Evolutionary conservation across 352 stramenopile genomes (phyloP).

Genomic region (Pythium grandisporangium): DNA sequence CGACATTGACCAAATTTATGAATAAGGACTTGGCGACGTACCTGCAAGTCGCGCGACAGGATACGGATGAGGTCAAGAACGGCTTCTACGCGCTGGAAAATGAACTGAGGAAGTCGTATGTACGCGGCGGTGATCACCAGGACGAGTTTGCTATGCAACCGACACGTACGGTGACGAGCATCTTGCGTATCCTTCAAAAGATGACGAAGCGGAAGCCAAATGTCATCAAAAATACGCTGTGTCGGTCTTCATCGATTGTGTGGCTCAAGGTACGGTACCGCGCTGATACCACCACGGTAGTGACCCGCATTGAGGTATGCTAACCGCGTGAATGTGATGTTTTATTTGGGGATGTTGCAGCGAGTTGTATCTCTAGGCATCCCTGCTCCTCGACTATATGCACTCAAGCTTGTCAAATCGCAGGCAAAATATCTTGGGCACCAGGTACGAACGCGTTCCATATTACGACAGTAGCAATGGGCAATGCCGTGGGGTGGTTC

Average conservation of each 20-base stretch:
- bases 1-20: constrained; percentile 79
- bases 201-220: constrained; percentile 81
- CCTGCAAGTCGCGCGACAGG: constrained; percentile 56
- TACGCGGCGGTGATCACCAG: constrained; percentile 57
- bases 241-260: constrained; percentile 63
- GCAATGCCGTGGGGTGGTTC: no score
- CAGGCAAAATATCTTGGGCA: constrained; percentile 78
- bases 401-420: constrained; percentile 78
- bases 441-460: constrained; percentile 24
- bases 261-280: constrained; percentile 51
- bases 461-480: background rate
- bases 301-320: no score
- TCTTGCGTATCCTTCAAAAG: constrained; percentile 72
- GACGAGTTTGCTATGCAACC: constrained; percentile 60
- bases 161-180: constrained; percentile 66
- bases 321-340: background rate
- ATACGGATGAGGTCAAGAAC: constrained; percentile 31
- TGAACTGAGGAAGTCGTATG: constrained; percentile 44
- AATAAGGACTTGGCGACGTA: constrained; percentile 80
- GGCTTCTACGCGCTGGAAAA: constrained; percentile 56
- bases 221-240: constrained; percentile 76
- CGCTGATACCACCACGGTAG: no score
- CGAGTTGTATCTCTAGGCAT: constrained; percentile 65
- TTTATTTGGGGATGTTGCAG: constrained; percentile 13
- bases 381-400: constrained; percentile 55